phyloP scores from a whole-genome alignment of 2,329 filamentous ascomycete genomes.

The Claviceps purpurea region DNA sequence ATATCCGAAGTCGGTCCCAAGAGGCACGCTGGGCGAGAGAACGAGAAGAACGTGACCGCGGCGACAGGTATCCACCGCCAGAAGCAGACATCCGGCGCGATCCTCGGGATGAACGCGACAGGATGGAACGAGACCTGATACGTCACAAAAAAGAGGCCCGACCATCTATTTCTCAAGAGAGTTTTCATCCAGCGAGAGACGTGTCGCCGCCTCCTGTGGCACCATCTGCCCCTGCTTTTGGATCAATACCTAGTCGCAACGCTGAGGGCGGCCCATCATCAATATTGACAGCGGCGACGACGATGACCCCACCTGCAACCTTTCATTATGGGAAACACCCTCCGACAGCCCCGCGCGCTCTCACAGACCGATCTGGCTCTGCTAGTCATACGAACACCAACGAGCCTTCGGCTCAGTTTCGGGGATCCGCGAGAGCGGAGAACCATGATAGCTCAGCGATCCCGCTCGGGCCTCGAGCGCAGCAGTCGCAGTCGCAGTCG shows the following conservation, averaged over 20 bases:
- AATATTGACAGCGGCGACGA: neutral
- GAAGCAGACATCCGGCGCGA: slow-evolving; percentile 29
- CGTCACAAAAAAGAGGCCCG: slow-evolving; percentile 38
- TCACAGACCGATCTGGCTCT: slow-evolving; percentile 35
- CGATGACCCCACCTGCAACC: neutral
- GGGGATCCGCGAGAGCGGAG: slow-evolving; percentile 27
- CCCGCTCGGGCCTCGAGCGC: slow-evolving; percentile 39
- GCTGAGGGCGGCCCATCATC: slow-evolving; percentile 15
- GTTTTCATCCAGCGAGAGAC: slow-evolving; percentile 32
- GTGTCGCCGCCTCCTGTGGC: slow-evolving; percentile 44
- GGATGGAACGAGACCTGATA: slow-evolving; percentile 30
- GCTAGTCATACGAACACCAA: slow-evolving; percentile 19
- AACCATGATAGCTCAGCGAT: slow-evolving; percentile 33
- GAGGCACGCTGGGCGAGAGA: slow-evolving; percentile 47
- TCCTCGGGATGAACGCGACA: slow-evolving; percentile 33
- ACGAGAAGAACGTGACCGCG: slow-evolving; percentile 39
- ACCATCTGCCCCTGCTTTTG: slow-evolving; percentile 45
- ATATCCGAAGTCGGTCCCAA: slow-evolving; percentile 52
- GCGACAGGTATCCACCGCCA: slow-evolving; percentile 25
- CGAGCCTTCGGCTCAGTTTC: slow-evolving; percentile 19
- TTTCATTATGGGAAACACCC: slow-evolving; percentile 26
- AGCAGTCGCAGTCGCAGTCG: slow-evolving; percentile 32
- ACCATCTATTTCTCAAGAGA: slow-evolving; percentile 33
- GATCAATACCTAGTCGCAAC: slow-evolving; percentile 37
- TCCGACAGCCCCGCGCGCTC: slow-evolving; percentile 39